A percentile compares a stretch with the other conserved stretches of the same genome.
These are phyloP conservation scores for Tanacetum coccineum DNA, from an alignment of 129 eudicot species.

Conservation along the genomic window DNA sequence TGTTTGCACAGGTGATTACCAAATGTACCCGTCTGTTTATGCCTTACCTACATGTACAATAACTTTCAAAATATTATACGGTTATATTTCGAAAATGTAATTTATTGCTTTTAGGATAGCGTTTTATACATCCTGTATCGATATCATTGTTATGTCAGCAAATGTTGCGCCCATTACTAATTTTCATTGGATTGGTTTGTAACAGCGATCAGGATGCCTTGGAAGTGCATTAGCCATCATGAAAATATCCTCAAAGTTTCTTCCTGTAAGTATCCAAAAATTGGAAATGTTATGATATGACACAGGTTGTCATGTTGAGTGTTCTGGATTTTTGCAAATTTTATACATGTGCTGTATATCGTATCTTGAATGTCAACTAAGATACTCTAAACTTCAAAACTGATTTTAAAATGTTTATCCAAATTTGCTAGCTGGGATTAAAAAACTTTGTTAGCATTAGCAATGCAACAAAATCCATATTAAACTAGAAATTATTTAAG, in stretches of 20 bases:
- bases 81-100: slow-evolving; percentile 2
- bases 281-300: no score
- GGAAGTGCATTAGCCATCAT: slow-evolving; percentile 90
- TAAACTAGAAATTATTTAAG: no score
- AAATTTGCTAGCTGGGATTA: no score
- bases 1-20: slow-evolving; percentile 83
- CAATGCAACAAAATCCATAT: no score
- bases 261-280: slow-evolving; percentile 72
- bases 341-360: background rate
- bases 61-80: slow-evolving; percentile 5
- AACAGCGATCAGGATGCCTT: slow-evolving; percentile 90
- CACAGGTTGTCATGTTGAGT: no score
- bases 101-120: slow-evolving; percentile 9
- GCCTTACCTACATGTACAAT: background rate
- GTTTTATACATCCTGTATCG: background rate
- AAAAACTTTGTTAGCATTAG: no score
- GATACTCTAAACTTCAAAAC: background rate
- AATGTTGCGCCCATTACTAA: slow-evolving; percentile 7
- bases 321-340: background rate
- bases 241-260: slow-evolving; percentile 87
- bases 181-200: slow-evolving; percentile 27
- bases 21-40: no score
- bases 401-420: slow-evolving; percentile 6
- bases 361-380: background rate
- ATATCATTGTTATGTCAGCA: slow-evolving; percentile 8